Evolutionary conservation across 139 green algal genomes (phyloP).

Genomic region (Pedinophyceae sp.): DNA sequence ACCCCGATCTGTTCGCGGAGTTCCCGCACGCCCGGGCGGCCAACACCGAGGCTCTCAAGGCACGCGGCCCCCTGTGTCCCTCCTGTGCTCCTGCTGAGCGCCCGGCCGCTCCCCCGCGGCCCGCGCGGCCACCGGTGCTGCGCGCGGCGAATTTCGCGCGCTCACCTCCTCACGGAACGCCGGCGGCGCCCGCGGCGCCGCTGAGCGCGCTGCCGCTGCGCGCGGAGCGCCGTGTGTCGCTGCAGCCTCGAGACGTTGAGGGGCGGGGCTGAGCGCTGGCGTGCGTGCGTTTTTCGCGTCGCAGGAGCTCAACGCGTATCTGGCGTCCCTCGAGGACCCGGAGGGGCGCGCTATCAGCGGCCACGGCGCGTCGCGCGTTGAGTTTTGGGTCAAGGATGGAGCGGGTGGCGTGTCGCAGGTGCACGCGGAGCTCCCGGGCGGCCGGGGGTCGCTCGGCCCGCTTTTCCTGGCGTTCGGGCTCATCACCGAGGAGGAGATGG

Average conservation of each 20-base stretch:
- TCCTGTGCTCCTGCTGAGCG: neutral
- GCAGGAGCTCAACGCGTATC: conserved; percentile 60
- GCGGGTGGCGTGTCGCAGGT: conserved; percentile 20
- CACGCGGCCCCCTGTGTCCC: conserved; percentile 6
- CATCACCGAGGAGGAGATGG: conserved; percentile 57
- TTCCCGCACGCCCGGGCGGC: conserved; percentile 42
- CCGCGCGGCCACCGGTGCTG: conserved; percentile 1
- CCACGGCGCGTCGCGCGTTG: conserved; percentile 16
- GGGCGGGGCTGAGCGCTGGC: too few species aligned
- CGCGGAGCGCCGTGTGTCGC: too few species aligned
- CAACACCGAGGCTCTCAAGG: conserved; percentile 69
- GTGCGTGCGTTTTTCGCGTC: neutral
- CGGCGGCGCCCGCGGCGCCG: too few species aligned
- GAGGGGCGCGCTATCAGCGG: conserved; percentile 10
- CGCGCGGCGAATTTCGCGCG: neutral
- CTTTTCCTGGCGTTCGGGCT: conserved; percentile 71
- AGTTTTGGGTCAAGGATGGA: conserved; percentile 42
- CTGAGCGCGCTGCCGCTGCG: too few species aligned
- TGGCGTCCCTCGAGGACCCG: conserved; percentile 40
- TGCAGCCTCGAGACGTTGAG: too few species aligned
- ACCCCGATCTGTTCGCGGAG: conserved; percentile 65
- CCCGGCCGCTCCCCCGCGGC: neutral
- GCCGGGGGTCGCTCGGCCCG: conserved; percentile 47
- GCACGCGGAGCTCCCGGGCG: conserved; percentile 29
- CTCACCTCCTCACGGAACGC: neutral